Evolutionary conservation across 805 yeast genomes (phyloP).

Genomic region (Myxozyma nipponensis): DNA sequence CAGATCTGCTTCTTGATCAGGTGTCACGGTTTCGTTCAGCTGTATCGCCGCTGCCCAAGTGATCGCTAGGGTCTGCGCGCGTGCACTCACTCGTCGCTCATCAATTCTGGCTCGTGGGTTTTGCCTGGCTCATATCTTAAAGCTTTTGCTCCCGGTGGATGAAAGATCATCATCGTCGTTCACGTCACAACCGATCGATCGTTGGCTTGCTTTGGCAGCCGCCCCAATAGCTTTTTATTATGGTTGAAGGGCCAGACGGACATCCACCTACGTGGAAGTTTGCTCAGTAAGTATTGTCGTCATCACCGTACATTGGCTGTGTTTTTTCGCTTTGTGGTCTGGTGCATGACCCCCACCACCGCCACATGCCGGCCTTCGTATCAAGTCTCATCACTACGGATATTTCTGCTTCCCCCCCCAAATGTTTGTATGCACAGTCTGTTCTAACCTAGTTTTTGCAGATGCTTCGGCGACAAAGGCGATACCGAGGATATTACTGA

Average conservation of each 20-base stretch:
- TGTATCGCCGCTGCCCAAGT: too few species aligned
- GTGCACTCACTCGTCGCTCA: too few species aligned
- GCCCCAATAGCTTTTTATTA: neutral
- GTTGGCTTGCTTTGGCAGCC: neutral
- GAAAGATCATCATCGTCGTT: neutral
- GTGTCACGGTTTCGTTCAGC: too few species aligned
- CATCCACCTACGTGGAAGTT: conserved; percentile 31
- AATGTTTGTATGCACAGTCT: neutral
- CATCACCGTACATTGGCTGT: neutral
- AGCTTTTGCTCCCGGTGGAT: too few species aligned
- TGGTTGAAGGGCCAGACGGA: conserved; percentile 28
- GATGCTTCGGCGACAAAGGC: conserved; percentile 97
- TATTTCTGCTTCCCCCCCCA: too few species aligned
- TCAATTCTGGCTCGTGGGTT: too few species aligned
- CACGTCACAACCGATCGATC: neutral
- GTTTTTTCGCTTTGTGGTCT: neutral
- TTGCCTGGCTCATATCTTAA: too few species aligned
- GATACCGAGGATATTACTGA: conserved; percentile 76
- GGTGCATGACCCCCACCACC: neutral
- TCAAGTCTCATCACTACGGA: too few species aligned
- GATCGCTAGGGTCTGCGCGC: too few species aligned
- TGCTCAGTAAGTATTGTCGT: conserved; percentile 30
- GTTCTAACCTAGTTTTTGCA: neutral
- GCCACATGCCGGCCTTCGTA: neutral
- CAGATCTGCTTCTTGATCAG: too few species aligned